Conservation (phyloP, 352 stramenopile genomes). For the Pythium periplocum region DNA sequence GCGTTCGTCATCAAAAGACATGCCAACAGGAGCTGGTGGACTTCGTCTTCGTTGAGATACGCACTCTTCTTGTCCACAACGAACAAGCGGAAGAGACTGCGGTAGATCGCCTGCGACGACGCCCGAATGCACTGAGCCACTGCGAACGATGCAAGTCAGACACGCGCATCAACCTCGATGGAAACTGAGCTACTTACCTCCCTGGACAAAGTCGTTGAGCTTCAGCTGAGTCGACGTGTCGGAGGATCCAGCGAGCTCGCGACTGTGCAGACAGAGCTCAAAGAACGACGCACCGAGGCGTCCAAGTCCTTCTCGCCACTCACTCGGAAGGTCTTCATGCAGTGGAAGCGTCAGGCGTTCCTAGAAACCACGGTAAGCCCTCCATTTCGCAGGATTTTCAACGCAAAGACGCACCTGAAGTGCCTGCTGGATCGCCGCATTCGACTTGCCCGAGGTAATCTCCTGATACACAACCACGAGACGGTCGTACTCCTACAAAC, state of each 20-base stretch:
- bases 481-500: conserved; percentile 58
- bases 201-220: conserved; percentile 55
- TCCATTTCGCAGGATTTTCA: no score
- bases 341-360: conserved; percentile 37
- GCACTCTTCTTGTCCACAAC: conserved; percentile 18
- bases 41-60: conserved; percentile 29
- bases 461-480: conserved; percentile 43
- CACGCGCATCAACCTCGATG: neutral
- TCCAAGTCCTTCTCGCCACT: conserved; percentile 19
- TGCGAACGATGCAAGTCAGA: conserved; percentile 13
- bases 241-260: conserved; percentile 16
- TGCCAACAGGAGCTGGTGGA: conserved; percentile 41
- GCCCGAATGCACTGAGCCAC: conserved; percentile 59
- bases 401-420: conserved; percentile 30
- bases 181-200: conserved; percentile 24
- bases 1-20: conserved; percentile 54
- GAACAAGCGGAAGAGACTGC: conserved; percentile 57
- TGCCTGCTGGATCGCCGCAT: conserved; percentile 21
- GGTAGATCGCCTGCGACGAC: conserved; percentile 53
- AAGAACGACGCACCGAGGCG: conserved; percentile 44
- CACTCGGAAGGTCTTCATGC: conserved; percentile 18
- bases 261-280: conserved; percentile 39
- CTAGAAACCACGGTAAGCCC: conserved; percentile 14
- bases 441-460: conserved; percentile 14
- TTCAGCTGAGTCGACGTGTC: conserved; percentile 15